These are phyloP conservation scores for Nitzschia putrida DNA, from an alignment of 108 stramenopile genomes.

Conservation along the genomic window DNA sequence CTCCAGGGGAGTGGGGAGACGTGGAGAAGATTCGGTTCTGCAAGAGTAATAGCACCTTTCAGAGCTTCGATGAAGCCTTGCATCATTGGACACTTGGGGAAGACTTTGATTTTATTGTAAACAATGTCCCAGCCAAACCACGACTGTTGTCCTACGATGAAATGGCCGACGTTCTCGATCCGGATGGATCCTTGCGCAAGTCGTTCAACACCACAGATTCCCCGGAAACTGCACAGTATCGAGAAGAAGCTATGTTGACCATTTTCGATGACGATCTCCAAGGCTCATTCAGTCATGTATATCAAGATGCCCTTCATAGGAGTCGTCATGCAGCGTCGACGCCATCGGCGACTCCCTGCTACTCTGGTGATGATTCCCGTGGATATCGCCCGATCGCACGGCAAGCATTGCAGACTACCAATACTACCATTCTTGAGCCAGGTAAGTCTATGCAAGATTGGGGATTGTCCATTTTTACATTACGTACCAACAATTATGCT, in stretches of 20 bases:
- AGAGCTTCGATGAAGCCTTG: conserved; percentile 64
- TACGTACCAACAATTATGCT: not conserved
- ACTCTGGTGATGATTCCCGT: too few relatives aligned
- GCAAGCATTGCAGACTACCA: too few relatives aligned
- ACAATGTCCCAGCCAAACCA: conserved; percentile 70
- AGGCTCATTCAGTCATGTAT: conserved; percentile 7
- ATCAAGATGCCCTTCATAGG: too few relatives aligned
- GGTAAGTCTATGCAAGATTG: not conserved
- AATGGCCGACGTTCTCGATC: conserved; percentile 70
- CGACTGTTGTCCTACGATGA: conserved; percentile 63
- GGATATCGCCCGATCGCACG: too few relatives aligned
- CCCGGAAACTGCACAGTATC: too few relatives aligned
- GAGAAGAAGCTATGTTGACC: conserved; percentile 45
- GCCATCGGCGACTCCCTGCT: too few relatives aligned
- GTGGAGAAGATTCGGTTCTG: conserved; percentile 65
- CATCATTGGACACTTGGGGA: conserved; percentile 75
- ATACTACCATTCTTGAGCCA: too few relatives aligned
- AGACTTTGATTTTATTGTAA: conserved; percentile 75
- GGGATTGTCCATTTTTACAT: not conserved
- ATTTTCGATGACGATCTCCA: conserved; percentile 48
- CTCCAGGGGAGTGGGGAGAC: conserved; percentile 77
- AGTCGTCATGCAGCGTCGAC: too few relatives aligned
- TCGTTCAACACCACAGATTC: too few relatives aligned
- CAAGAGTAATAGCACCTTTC: conserved; percentile 50
- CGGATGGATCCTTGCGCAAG: conserved; percentile 63